Evolutionary conservation across 2,329 filamentous ascomycete species (phyloP), one percentile per base, ranked within the genome.

Genomic region (Fusarium fracticaudum): DNA sequence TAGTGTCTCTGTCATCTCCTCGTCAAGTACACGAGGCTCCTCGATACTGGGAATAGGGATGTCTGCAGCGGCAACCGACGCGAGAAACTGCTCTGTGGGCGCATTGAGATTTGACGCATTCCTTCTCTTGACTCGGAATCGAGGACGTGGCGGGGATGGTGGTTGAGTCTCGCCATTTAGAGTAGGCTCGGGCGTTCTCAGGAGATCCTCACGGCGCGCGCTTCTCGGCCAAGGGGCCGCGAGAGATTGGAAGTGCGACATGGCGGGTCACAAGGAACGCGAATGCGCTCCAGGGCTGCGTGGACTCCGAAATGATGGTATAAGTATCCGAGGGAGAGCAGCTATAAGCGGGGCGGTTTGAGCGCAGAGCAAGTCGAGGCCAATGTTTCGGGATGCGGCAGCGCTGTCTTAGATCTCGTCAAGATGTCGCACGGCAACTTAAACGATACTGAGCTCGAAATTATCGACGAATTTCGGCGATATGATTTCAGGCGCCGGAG

Each of bases 21-120:
- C 83, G 74, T 87, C 84, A 44, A 82, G 75, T 31, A 83, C 80
- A 45, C 85, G 84, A 58, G 88, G 86, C 69, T 88, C 85, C 80
- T 92, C 90, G 64, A 92, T 91, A 79, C 90, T 91, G 20, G 90
- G 90, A 59, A 92, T 87, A 31, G 90, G 89, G 8, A 91, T 84
- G 78, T 92, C 90, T 69, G 89, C 90, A 24, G 90, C 89, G 50
- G 89, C 90, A 65, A 92, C 90, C 8, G 90, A 91, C 6, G 89
- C 90, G n/a, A 92, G 86, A 77, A 92, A 92, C 58, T 92, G 89
- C 77, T 91, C 86, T 3, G 90, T 92, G 5, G 90, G 89, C 43
- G 89, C 89, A 67, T 85, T 81, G 17, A 89, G 83, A 64, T 86
- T 85, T 48, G 88, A 86, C 43, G 85, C 85, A 76, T 86, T 85